These are phyloP conservation scores for Hymenoscyphus scutula DNA, from an alignment of 2,329 filamentous ascomycete genomes.

Conservation along the genomic window DNA sequence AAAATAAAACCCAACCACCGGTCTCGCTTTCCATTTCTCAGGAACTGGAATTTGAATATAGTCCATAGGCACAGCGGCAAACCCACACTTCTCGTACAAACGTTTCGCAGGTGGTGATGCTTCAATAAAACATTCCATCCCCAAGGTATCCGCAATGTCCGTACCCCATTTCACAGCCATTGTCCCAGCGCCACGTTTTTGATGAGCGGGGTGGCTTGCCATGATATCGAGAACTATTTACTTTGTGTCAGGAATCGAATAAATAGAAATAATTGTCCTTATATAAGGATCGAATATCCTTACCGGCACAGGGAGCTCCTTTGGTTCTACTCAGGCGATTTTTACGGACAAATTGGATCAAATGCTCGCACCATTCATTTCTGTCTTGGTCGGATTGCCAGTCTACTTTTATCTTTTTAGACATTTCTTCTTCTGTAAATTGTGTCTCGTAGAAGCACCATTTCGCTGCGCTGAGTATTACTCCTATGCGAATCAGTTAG, in stretches of 20 bases:
- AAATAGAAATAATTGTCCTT: neutral
- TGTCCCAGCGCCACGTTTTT: conserved; percentile 39
- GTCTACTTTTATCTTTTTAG: conserved; percentile 18
- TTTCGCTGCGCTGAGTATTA: conserved; percentile 22
- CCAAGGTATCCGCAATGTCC: conserved; percentile 29
- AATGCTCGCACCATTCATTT: conserved; percentile 21
- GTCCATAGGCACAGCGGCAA: conserved; percentile 13
- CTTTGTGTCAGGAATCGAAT: neutral
- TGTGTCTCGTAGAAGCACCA: conserved; percentile 19
- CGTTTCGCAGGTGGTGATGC: conserved; percentile 17
- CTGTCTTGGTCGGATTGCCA: conserved; percentile 22
- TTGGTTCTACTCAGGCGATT: conserved; percentile 15
- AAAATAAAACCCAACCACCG: conserved; percentile 19
- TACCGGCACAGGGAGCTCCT: conserved; percentile 21
- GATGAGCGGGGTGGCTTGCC: conserved; percentile 38
- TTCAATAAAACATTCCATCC: conserved; percentile 16
- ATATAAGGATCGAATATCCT: too few relatives aligned
- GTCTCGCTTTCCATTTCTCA: conserved; percentile 21
- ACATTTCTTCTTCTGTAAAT: conserved; percentile 19
- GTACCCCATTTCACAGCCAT: conserved; percentile 41
- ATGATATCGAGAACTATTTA: conserved; percentile 37
- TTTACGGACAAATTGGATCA: conserved; percentile 19
- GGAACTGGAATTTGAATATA: conserved; percentile 19
- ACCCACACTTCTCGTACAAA: conserved; percentile 25
- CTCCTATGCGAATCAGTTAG: conserved; percentile 9